Evolutionary conservation across 495 filamentous ascomycete species (phyloP), one percentile per base, ranked within the genome.

Genomic region (Acidiella bohemica): DNA sequence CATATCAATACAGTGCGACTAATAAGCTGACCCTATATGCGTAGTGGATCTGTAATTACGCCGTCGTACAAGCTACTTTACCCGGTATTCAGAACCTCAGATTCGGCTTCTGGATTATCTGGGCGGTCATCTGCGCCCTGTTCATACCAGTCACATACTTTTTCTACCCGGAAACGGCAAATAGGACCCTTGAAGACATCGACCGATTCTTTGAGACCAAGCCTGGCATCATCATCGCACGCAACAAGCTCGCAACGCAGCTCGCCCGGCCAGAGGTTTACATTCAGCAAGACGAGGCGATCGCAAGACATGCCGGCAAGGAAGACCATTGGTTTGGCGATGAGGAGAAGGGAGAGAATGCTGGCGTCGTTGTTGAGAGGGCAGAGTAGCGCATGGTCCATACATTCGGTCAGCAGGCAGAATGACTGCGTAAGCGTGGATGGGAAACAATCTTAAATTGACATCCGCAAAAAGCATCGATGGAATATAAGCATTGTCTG

Each of bases 91-190:
- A 53, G 20, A 60, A 55, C 32, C 49, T 59, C 1, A 48, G 55
- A 13, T 58, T 41, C 24, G 51, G 51, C 20, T 58, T 57, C 43
- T 60, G 55, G 53, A 58, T 60, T 32, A 48, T 58, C 13, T 58
- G 55, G 53, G 51, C 49, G 10, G 49, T 53, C 3, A 38, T 34
- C 21, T 39, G 35, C 34, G 34, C 34, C 22, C 8, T 22, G 10
- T 60, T 56, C 41, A 51, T 60, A 16, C 55, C 53, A 5, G 45
- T 50, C 37, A 56, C 56, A 4, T 59, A 50, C 32, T 42, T 60
- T 42, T 55, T 59, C 42, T 59, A 59, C 24, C 57, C 54, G 1
- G 59, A 61, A 35, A 60, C 56, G 4, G 49, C 56, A 2, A 43
- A 43, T 35, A 33, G 53, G 10, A 55, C 55, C 6, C 54, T 62